Evolutionary conservation across 2,329 filamentous ascomycete species (phyloP), one percentile per base, ranked within the genome.

Genomic region (Chaetomiaceae sp.): DNA sequence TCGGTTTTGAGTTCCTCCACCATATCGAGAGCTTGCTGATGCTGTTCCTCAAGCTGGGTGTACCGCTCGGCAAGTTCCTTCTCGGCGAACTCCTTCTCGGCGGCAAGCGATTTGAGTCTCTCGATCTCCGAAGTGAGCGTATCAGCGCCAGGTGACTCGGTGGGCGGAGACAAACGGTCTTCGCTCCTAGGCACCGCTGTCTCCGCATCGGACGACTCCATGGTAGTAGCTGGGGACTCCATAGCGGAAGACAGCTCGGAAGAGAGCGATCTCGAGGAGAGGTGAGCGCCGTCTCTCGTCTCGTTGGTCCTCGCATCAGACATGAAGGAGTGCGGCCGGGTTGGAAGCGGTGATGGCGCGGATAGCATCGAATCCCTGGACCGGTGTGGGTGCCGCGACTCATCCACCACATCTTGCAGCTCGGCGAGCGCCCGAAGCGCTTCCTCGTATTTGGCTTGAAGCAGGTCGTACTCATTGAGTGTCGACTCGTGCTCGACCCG

Each of bases 1-100:
- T 95, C 88, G 0, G 82, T 81, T 73, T 94, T 96, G 49, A 98
- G 81, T 60, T 93, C 86, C 58, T 97, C 90, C 2, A 98, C 85
- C 42, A 94, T 81, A 56, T 87, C 84, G 4, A 97, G 73, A 1
- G 88, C 84, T 50, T 88, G 81, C 54, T 84, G 82, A 62, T 98
- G 89, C 64, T 89, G 78, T 49, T 81, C 75, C 60, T 95, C 85
- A 12, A 98, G 76, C 59, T 90, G 78, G n/a, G 81, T 78, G 62
- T 96, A 96, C 57, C 83, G 88, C 53, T 84, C 75, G 2, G 83
- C 78, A 22, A 97, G 76, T 54, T 86, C 73, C 50, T 74, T 75
- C 60, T 95, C 83, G 18, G 83, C 82, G 38, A 78, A 75, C 58
- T 95, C 86, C 58, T 90, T 90, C 62, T 94, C 86, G 1, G 74